Evolutionary conservation across 2,329 filamentous ascomycete genomes (phyloP), one percentile per base, ranked within the genome.

Genomic region (Sodiomyces alkalinus): DNA sequence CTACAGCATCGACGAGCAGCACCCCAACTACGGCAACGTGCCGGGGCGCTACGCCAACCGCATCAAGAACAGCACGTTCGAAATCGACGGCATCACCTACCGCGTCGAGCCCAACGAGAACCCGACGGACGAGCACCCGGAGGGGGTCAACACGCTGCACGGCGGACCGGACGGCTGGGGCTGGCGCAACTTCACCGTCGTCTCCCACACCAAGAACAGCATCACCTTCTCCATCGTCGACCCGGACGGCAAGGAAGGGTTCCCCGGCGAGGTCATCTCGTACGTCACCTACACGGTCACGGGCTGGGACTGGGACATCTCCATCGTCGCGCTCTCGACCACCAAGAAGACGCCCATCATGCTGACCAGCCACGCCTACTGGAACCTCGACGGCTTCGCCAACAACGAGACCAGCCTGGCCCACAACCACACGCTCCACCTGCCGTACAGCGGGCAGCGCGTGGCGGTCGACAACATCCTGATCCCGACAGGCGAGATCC

Each of bases 291-390:
- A 86, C 52, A 75, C 74, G 0, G 49, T 86, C 28, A 61, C 60
- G 4, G 67, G 72, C 17, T 59, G 64, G 46, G 67, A 70, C 26
- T 85, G 79, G 77, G 64, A 80, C 44, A 62, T 83, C 41, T 75
- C 70, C 52, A 82, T 86, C 62, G 56, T 74, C 10, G 80, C 79
- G 22, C 50, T 78, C 31, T 60, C 79, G 3, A 73, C 74, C 7
- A 80, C 75, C 17, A 71, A 80, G 55, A 76, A 74, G 55, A 86
- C 80, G 5, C 80, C 80, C 27, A 82, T 87, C 49, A 86, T 87
- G 80, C 62, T 87, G 33, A 80, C 68, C 46, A 65, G 58, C 39
- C 62, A 80, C 58, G 70, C 68, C 6, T 87, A 87, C 62, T 87
- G 80, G 80, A 86, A 86, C 48, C 60, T 87, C 24, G 80, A 86